phyloP scores from a whole-genome alignment of 331 rosid genomes.

The Arachis monticola region DNA sequence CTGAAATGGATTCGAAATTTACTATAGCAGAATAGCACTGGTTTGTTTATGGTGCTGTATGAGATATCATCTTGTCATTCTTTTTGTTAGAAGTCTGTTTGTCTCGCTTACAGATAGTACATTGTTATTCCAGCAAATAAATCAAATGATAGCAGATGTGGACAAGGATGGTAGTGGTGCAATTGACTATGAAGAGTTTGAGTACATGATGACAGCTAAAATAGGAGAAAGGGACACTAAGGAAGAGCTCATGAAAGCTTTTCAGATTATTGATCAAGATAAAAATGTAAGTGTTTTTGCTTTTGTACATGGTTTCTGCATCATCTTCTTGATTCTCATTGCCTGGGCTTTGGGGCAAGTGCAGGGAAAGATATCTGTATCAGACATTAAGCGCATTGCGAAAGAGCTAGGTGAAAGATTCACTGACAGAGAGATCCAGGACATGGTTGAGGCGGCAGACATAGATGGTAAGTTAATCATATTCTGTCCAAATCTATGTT shows the following conservation, averaged over 20 bases:
- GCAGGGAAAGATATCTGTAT: conserved; percentile 84
- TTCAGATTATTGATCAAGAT: conserved; percentile 78
- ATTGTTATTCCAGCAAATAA: conserved; percentile 74
- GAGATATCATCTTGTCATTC: conserved; percentile 23
- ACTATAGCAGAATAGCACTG: neutral
- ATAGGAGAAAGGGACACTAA: conserved; percentile 97
- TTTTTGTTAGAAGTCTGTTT: conserved; percentile 20
- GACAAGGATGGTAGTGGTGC: conserved; percentile 99
- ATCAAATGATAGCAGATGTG: conserved; percentile 96
- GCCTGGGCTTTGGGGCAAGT: conserved; percentile 29
- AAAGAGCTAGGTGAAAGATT: conserved; percentile 83
- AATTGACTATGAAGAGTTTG: conserved; percentile 92
- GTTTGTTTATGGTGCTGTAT: neutral
- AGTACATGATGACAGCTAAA: conserved; percentile 94
- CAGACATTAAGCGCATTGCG: conserved; percentile 81
- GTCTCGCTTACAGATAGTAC: conserved; percentile 42
- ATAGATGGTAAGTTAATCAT: conserved; percentile 70
- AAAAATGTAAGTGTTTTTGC: conserved; percentile 56
- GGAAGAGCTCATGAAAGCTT: conserved; percentile 96
- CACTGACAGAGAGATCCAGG: conserved; percentile 74
- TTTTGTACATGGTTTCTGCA: conserved; percentile 6
- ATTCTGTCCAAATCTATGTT: conserved; percentile 9
- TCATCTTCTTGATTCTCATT: conserved; percentile 37
- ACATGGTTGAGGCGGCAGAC: conserved; percentile 91
- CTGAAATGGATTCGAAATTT: conserved; percentile 15